Evolutionary conservation across 1,139 yeast genomes (phyloP).

Genomic region (Candida frijolesensis): DNA sequence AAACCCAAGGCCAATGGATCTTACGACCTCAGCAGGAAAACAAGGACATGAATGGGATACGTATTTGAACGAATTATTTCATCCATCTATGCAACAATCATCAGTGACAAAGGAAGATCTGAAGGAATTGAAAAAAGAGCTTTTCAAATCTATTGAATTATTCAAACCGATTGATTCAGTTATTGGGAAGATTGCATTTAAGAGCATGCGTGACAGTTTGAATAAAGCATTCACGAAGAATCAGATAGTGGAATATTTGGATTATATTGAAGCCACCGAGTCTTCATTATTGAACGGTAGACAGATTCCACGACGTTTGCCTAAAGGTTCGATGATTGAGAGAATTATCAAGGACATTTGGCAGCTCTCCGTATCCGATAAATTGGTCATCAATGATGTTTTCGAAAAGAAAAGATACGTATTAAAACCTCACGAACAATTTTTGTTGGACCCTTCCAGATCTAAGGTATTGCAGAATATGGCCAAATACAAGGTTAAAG

Average conservation of each 20-base stretch:
- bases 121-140: conserved; percentile 2
- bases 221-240: conserved; percentile 21
- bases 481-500: conserved; percentile 5
- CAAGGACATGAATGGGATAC: neutral
- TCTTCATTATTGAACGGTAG: conserved; percentile 3
- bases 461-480: conserved; percentile 5
- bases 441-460: conserved; percentile 30
- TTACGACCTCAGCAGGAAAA: neutral
- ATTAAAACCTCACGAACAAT: conserved; percentile 38
- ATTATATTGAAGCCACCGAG: neutral
- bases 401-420: conserved; percentile 24
- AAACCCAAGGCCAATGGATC: neutral
- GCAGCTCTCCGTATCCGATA: conserved; percentile 33
- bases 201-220: conserved; percentile 14
- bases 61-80: neutral
- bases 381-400: conserved; percentile 39
- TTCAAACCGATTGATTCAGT: conserved; percentile 16
- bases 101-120: neutral
- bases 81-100: too few relatives aligned
- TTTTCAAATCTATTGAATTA: conserved; percentile 16
- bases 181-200: conserved; percentile 16
- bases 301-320: neutral
- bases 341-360: conserved; percentile 40
- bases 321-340: conserved; percentile 19
- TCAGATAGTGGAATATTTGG: conserved; percentile 26